A percentile compares a stretch with the other conserved stretches of the same genome.
These are phyloP conservation scores for Aspergillus pseudoglaucus DNA, from an alignment of 2,329 filamentous ascomycete species.

Conservation along the genomic window DNA sequence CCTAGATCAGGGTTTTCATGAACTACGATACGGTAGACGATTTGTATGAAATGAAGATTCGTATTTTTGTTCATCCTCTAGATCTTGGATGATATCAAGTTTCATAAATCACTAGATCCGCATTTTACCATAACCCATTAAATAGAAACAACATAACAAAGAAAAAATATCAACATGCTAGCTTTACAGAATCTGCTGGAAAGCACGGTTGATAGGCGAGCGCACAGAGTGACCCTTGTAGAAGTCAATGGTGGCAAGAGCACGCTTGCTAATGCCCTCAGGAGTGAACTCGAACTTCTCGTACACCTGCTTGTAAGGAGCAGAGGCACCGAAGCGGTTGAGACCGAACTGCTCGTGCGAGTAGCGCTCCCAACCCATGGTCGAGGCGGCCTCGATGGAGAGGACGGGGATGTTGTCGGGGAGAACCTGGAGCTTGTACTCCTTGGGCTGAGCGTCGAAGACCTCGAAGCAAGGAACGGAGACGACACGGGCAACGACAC, in stretches of 20 bases:
- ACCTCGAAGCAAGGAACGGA: conserved; percentile 96
- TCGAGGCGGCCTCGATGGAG: conserved; percentile 94
- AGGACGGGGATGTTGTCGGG: conserved; percentile 90
- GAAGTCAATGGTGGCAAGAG: conserved; percentile 86
- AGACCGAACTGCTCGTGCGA: conserved; percentile 99
- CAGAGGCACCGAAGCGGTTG: conserved; percentile 97
- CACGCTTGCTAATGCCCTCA: conserved; percentile 93
- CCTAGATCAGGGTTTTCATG: not conserved
- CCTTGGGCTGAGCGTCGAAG: conserved; percentile 89
- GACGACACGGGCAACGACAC: conserved; percentile 81
- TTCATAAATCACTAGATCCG: conserved; percentile 4
- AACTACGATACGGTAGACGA: not conserved
- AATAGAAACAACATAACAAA: conserved; percentile 17
- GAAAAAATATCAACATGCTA: conserved; percentile 10
- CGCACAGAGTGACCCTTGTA: conserved; percentile 94
- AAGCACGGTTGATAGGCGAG: conserved; percentile 93
- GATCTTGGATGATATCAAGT: conserved; percentile 5
- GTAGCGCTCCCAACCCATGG: conserved; percentile 98
- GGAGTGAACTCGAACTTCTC: conserved; percentile 99
- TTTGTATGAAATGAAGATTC: not conserved
- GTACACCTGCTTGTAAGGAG: conserved; percentile 97
- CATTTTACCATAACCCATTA: conserved; percentile 21
- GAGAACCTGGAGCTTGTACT: conserved; percentile 86
- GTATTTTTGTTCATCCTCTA: conserved; percentile 8
- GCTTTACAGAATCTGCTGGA: conserved; percentile 87